A percentile compares a stretch with the other conserved stretches of the same genome.
Conservation (phyloP, 768 basidiomycete species). For the Lenzites betulinus region DNA sequence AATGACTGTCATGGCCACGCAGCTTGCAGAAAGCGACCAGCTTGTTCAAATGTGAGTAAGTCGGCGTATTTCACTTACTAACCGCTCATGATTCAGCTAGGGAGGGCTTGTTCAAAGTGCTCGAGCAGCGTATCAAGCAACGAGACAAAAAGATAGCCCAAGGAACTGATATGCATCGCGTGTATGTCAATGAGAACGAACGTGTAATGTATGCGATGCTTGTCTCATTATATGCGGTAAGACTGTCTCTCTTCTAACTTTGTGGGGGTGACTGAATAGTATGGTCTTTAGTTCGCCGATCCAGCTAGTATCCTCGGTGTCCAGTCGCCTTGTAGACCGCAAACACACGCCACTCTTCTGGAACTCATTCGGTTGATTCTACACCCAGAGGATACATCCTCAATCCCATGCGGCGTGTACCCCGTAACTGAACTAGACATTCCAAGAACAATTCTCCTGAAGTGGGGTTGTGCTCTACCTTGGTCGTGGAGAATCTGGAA, state of each 20-base stretch:
- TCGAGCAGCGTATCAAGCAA: background rate
- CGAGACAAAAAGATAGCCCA: background rate
- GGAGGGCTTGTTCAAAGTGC: background rate
- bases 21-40: conserved; percentile 16
- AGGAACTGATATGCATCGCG: background rate
- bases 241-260: conserved; percentile 3
- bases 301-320: background rate
- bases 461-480: conserved; percentile 55
- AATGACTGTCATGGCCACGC: conserved; percentile 52
- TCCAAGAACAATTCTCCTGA: conserved; percentile 53
- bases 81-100: background rate
- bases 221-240: conserved; percentile 40
- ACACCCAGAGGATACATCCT: conserved; percentile 26
- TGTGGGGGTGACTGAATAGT: background rate
- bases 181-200: conserved; percentile 22
- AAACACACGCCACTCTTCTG: conserved; percentile 46
- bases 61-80: background rate
- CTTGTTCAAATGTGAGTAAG: too few relatives aligned
- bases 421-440: conserved; percentile 37
- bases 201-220: conserved; percentile 38
- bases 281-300: conserved; percentile 11
- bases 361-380: conserved; percentile 46
- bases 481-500: conserved; percentile 71
- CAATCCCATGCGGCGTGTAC: conserved; percentile 9
- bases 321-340: conserved; percentile 43